Conservation (phyloP, 768 basidiomycete species). For the Terana coerulea region DNA sequence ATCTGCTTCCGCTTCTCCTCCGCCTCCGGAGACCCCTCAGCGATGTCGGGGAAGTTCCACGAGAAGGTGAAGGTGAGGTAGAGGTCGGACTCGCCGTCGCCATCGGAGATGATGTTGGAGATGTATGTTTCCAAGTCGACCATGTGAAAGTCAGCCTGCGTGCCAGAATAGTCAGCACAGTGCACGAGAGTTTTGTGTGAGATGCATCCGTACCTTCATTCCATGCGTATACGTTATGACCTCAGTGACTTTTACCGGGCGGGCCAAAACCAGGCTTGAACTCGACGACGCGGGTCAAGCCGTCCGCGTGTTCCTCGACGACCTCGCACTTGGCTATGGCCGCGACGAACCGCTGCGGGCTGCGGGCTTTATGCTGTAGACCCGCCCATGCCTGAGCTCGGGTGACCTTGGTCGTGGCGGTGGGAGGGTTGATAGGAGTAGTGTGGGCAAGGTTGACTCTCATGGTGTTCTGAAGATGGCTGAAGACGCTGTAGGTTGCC, state of each 20-base stretch:
- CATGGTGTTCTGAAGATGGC: slow-evolving; percentile 1
- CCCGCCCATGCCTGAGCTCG: slow-evolving; percentile 10
- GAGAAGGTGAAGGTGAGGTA: slow-evolving; percentile 11
- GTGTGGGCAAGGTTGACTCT: slow-evolving; percentile 3
- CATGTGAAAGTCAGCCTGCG: slow-evolving; percentile 8
- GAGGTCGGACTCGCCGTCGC: slow-evolving; percentile 8
- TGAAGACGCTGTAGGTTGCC: background rate
- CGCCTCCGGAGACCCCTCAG: slow-evolving; percentile 4
- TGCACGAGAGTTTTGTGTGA: background rate
- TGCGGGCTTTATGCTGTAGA: slow-evolving; percentile 10
- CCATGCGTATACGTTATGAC: background rate
- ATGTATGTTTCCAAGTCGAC: slow-evolving; percentile 1
- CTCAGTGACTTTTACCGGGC: slow-evolving; percentile 11
- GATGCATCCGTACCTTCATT: background rate
- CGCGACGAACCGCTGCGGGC: slow-evolving; percentile 6
- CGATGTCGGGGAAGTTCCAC: slow-evolving; percentile 10
- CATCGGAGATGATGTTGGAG: slow-evolving; percentile 12
- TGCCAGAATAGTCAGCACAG: background rate
- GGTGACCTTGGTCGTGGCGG: slow-evolving; percentile 1
- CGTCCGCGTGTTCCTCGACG: background rate
- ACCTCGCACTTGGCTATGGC: slow-evolving; percentile 7
- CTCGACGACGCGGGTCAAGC: slow-evolving; percentile 10
- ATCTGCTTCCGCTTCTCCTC: background rate
- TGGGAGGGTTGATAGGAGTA: slow-evolving; percentile 7
- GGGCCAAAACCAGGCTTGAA: slow-evolving; percentile 12